These are phyloP conservation scores for Mallotus nudiflorus DNA, from an alignment of 345 rosid species.

Conservation along the genomic window DNA sequence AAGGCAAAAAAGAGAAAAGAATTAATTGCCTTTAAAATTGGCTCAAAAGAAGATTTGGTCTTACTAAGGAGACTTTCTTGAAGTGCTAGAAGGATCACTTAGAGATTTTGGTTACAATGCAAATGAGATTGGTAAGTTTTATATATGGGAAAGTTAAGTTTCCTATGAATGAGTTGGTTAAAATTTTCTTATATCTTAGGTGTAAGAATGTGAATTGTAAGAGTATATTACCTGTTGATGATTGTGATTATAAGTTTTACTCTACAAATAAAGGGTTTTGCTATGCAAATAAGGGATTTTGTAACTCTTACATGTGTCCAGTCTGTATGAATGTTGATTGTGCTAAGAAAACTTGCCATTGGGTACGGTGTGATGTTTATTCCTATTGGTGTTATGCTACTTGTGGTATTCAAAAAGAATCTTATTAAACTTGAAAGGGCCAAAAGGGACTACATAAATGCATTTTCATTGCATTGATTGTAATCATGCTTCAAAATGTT, in stretches of 20 bases:
- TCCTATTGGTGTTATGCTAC: conserved; percentile 99
- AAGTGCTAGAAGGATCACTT: conserved; percentile 85
- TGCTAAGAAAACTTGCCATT: conserved; percentile 93
- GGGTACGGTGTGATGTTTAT: conserved; percentile 99
- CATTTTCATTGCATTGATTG: conserved; percentile 87
- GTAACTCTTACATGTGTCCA: conserved; percentile 96
- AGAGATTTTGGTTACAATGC: conserved; percentile 68
- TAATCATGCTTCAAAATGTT: conserved; percentile 84
- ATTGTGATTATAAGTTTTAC: conserved; percentile 94
- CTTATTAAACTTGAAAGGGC: conserved; percentile 78
- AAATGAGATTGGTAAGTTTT: conserved; percentile 65
- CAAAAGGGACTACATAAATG: conserved; percentile 69
- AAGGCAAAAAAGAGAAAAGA: conserved; percentile 73
- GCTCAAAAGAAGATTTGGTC: conserved; percentile 79
- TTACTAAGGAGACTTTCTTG: conserved; percentile 70
- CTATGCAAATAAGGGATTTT: too few species aligned
- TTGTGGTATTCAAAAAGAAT: conserved; percentile 84
- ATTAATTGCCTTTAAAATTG: conserved; percentile 57
- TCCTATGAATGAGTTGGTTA: conserved; percentile 63
- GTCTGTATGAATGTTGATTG: conserved; percentile 88
- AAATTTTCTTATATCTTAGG: conserved; percentile 72
- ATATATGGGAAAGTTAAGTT: conserved; percentile 58
- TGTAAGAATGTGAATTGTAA: conserved; percentile 88
- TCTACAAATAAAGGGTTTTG: conserved; percentile 61
- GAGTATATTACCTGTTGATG: conserved; percentile 82